phyloP scores from a whole-genome alignment of 2,329 filamentous ascomycete species.

The Venturia asperata region DNA sequence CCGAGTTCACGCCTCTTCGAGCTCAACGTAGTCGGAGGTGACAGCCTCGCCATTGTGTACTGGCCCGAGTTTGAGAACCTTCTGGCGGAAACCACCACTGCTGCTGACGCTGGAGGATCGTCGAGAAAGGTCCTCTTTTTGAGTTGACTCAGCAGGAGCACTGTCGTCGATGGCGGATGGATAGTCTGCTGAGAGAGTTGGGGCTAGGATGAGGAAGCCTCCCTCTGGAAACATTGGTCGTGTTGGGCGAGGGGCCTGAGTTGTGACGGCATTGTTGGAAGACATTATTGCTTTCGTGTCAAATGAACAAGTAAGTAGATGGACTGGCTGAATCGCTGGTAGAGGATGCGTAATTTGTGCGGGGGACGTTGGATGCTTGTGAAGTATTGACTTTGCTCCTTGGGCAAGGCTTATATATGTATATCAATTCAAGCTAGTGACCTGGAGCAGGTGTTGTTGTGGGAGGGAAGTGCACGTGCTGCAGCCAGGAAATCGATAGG shows the following conservation, averaged over 20 bases:
- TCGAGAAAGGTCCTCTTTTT: slow-evolving; percentile 31
- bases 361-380: background rate
- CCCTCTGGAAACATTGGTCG: slow-evolving; percentile 12
- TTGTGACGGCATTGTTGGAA: background rate
- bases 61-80: slow-evolving; percentile 57
- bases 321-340: background rate
- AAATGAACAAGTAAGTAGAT: background rate
- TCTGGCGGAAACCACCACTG: slow-evolving; percentile 30
- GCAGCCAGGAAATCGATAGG: background rate
- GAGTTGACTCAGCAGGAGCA: background rate
- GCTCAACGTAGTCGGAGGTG: slow-evolving; percentile 45
- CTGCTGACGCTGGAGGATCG: slow-evolving; percentile 43
- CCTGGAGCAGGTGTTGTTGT: background rate
- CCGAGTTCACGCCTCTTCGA: slow-evolving; percentile 9
- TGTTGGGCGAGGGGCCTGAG: slow-evolving; percentile 12
- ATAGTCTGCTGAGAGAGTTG: slow-evolving; percentile 17
- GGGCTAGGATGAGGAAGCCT: slow-evolving; percentile 23
- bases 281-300: background rate
- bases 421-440: background rate
- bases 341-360: background rate
- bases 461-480: background rate
- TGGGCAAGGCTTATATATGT: background rate
- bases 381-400: background rate
- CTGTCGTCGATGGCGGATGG: slow-evolving; percentile 14
- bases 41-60: slow-evolving; percentile 56